Base-by-base conservation (phyloP, 208 protist species). In the Polymyxa betae region DNA sequence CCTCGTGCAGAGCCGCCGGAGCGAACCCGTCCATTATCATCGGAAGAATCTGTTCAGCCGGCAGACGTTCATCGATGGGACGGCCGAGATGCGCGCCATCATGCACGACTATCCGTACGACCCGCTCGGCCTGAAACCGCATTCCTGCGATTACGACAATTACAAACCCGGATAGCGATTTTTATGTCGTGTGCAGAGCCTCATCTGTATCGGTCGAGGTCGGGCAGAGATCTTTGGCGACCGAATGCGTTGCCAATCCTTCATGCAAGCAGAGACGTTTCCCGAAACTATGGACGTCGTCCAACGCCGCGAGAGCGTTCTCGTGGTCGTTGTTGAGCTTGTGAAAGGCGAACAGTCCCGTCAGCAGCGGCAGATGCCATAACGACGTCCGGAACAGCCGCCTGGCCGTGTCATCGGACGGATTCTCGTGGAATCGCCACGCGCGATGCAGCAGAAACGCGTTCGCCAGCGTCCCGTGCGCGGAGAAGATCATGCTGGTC, bases 61-160 rank as follows among this genome's bases (percentile, higher is more conserved):
- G n/a, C 72, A 82, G n/a, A 82, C 35, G 16, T 82, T 82, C 72
- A 82, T 82, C 35, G 72, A 82, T n/a, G 72, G 72, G 72, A 82
- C 72, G 16, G 72, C 72, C n/a, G 72, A 82, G 35, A 82, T 82
- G 35, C 5, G 35, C 35, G 5, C n/a, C 16, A 82, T 82, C 40
- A 82, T 82, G 35, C 72, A 82, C 35, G 72, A 82, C 16, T 82
- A 82, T n/a, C 72, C 72, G 16, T 82, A 82, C n/a, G 72, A 82
- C 16, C 5, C 16, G 5, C 16, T 12, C 40, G 72, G 72, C 16
- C n/a, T 82, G 5, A 82, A 5, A 20, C 72, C 72, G 35, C 5
- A 82, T n/a, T 20, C 40, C 35, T 45, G 10, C 5, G n/a, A 82
- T 82, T 5, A 35, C 5, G 72, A 35, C n/a, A 66, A 66, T 66